phyloP scores from a whole-genome alignment of 2,329 filamentous ascomycete species.

The Phialemonium atrogriseum region DNA sequence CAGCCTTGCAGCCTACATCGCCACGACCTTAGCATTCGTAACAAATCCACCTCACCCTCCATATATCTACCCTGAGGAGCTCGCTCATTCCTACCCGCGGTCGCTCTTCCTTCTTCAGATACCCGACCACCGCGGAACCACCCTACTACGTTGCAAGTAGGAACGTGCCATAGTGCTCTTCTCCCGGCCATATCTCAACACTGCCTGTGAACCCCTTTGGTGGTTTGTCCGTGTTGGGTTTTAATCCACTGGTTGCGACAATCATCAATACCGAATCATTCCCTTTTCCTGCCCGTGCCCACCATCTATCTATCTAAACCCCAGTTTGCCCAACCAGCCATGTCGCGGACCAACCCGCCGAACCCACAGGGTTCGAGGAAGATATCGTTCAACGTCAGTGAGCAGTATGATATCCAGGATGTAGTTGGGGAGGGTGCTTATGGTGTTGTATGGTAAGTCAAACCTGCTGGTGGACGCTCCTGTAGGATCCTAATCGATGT shows the following conservation, averaged over 20 bases:
- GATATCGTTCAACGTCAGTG: slow-evolving; percentile 99
- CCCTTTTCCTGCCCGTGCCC: slow-evolving; percentile 1
- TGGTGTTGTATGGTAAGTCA: slow-evolving; percentile 87
- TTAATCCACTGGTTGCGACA: no score
- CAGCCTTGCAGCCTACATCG: not conserved
- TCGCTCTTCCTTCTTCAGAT: slow-evolving; percentile 2
- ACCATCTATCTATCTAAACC: no score
- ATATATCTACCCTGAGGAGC: slow-evolving; percentile 2
- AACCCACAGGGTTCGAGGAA: slow-evolving; percentile 66
- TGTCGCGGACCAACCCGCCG: slow-evolving; percentile 50
- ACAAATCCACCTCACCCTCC: not conserved
- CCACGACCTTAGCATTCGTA: not conserved
- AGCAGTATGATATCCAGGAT: slow-evolving; percentile 99
- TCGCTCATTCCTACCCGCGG: slow-evolving; percentile 1
- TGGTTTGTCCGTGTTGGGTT: no score
- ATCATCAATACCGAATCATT: no score
- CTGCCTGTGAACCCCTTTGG: no score
- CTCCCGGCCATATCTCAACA: no score
- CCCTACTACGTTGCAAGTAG: no score
- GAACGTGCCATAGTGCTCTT: no score
- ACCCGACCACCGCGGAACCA: no score
- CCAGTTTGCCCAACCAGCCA: slow-evolving; percentile 23
- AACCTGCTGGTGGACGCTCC: not conserved
- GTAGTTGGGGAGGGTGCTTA: slow-evolving; percentile 98
- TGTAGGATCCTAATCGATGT: slow-evolving; percentile 4